These are phyloP conservation scores for Dorcoceras hygrometricum DNA, from an alignment of 257 asterid species.

Conservation along the genomic window DNA sequence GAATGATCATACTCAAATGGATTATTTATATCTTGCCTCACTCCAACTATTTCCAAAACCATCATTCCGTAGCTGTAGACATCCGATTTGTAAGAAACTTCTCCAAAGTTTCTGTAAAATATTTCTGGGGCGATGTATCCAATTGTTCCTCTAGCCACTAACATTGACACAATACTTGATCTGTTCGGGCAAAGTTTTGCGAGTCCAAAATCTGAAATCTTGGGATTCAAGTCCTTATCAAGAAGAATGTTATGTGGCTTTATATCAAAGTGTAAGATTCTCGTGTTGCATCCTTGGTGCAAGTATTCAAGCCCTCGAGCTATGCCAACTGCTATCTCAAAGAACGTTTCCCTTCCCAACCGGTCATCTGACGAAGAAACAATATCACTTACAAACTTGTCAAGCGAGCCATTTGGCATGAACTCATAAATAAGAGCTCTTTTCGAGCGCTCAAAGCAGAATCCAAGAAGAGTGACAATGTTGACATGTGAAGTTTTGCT, in stretches of 20 bases:
- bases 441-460: slow-evolving; percentile 32
- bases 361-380: slow-evolving; percentile 14
- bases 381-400: slow-evolving; percentile 15
- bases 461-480: slow-evolving; percentile 38
- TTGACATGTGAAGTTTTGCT: slow-evolving; percentile 46
- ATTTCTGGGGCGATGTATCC: too few species aligned
- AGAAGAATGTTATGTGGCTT: neutral
- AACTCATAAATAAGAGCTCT: slow-evolving; percentile 42
- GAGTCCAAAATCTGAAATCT: neutral
- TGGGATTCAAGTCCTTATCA: neutral
- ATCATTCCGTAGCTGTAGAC: slow-evolving; percentile 39
- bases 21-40: too few species aligned
- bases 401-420: slow-evolving; percentile 44
- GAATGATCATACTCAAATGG: too few species aligned
- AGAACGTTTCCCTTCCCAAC: neutral
- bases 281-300: neutral
- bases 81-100: slow-evolving; percentile 33
- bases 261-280: neutral
- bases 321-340: neutral
- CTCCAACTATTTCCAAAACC: slow-evolving; percentile 34
- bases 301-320: neutral
- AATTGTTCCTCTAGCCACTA: too few species aligned
- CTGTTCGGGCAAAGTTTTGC: too few species aligned
- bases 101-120: slow-evolving; percentile 22
- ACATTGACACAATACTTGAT: too few species aligned